A percentile compares a stretch with the other conserved stretches of the same genome.
phyloP scores from a whole-genome alignment of 176 grass and related monocot species.

The Puya raimondii region DNA sequence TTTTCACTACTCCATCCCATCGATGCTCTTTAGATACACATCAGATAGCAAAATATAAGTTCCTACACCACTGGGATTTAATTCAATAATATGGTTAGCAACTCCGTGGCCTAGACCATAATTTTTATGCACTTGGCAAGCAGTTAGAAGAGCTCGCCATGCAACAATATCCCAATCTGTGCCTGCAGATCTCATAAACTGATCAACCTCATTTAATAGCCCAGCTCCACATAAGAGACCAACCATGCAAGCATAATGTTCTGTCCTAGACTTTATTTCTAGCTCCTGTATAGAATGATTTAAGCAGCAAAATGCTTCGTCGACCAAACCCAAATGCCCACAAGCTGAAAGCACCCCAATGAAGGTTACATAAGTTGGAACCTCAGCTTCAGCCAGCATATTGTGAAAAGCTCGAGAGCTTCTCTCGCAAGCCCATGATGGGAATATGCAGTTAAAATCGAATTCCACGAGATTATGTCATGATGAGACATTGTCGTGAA shows the following conservation, averaged over 20 bases:
- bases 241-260: constrained; percentile 73
- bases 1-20: constrained; percentile 67
- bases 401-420: constrained; percentile 38
- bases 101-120: constrained; percentile 56
- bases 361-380: constrained; percentile 56
- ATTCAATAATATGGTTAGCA: constrained; percentile 51
- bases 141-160: constrained; percentile 61
- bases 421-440: constrained; percentile 61
- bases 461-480: constrained; percentile 70
- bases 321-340: constrained; percentile 59
- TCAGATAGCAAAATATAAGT: constrained; percentile 79
- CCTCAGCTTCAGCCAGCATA: constrained; percentile 39
- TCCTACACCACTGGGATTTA: constrained; percentile 59
- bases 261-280: constrained; percentile 44
- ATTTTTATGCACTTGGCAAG: constrained; percentile 58
- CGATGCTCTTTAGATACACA: constrained; percentile 75
- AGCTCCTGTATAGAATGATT: constrained; percentile 60
- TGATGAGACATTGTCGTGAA: constrained; percentile 40
- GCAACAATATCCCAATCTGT: constrained; percentile 49
- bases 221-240: constrained; percentile 63
- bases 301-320: constrained; percentile 67
- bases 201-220: constrained; percentile 42
- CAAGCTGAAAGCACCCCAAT: constrained; percentile 66
- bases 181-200: constrained; percentile 46
- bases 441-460: constrained; percentile 51